A percentile compares a stretch with the other conserved stretches of the same genome.
Evolutionary conservation across 371 early-diverging fungal genomes (phyloP).

Genomic region (Mortierella sp.): DNA sequence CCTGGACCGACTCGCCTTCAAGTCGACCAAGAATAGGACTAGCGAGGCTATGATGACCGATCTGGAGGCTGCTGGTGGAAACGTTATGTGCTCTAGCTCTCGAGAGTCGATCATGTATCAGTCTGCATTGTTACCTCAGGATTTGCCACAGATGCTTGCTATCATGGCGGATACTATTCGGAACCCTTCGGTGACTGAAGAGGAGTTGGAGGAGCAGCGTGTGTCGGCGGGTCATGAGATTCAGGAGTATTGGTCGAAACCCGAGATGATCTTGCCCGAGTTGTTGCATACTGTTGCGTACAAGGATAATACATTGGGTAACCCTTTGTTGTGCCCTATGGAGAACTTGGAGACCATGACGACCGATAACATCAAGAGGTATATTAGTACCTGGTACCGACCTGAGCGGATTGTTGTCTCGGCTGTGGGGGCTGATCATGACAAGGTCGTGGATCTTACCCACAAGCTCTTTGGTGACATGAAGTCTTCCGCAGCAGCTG

Average conservation of each 20-base stretch:
- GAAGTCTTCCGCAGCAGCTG: slow-evolving; percentile 22
- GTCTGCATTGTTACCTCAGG: slow-evolving; percentile 90
- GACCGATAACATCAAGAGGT: slow-evolving; percentile 76
- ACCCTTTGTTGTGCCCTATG: slow-evolving; percentile 83
- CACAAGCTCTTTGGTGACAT: slow-evolving; percentile 76
- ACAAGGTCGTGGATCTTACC: slow-evolving; percentile 82
- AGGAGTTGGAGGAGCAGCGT: slow-evolving; percentile 89
- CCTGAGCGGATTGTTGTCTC: slow-evolving; percentile 95
- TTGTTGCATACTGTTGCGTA: slow-evolving; percentile 90
- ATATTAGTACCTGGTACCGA: slow-evolving; percentile 84
- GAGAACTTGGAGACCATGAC: slow-evolving; percentile 78
- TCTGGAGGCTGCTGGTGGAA: slow-evolving; percentile 92
- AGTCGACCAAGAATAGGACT: slow-evolving; percentile 80
- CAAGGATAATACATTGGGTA: slow-evolving; percentile 86
- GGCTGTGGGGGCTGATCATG: slow-evolving; percentile 91
- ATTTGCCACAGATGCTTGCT: slow-evolving; percentile 78
- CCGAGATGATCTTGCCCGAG: slow-evolving; percentile 91
- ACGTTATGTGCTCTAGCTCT: slow-evolving; percentile 90
- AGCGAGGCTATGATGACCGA: slow-evolving; percentile 81
- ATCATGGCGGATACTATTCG: slow-evolving; percentile 88
- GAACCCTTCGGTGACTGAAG: slow-evolving; percentile 76
- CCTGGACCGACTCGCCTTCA: slow-evolving; percentile 94
- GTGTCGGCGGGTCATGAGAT: slow-evolving; percentile 89
- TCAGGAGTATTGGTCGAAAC: slow-evolving; percentile 86
- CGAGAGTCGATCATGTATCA: slow-evolving; percentile 97